Evolutionary conservation across 306 rosid species (phyloP), one percentile per base, ranked within the genome.

Genomic region (Pyrus betulifolia): DNA sequence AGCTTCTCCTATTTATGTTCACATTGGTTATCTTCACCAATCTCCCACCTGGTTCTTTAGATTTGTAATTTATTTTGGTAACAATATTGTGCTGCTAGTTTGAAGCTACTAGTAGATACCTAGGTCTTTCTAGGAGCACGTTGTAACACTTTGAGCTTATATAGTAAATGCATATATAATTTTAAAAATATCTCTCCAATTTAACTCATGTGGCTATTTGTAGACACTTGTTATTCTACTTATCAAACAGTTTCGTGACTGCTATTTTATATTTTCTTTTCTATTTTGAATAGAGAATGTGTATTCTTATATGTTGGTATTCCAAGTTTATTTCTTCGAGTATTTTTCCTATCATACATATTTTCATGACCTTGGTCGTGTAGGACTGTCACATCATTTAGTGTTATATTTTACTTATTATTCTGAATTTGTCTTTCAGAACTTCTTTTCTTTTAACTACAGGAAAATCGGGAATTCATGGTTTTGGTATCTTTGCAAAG

Each of bases 391-490:
- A 60, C 42, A 31, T 15, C 61, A 58, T 40, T 52, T 49, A 46
- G 21, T 61, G 44, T 54, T 11, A 9, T 27, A 13, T 70, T 6
- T 25, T 71, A 11, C 51, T 65, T 54, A 35, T 44, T 55, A 7
- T 45, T 63, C 31, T 62, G 40, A 59, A 51, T 49, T 33, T 1
- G 49, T 44, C 17, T 60, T 70, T 63, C 17, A 22, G 25, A 8
- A 66, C 58, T 65, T 71, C 31, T 60, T 74, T 75, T 46, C 17
- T 58, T 45, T 72, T 59, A 51, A 70, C 64, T 51, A 40, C 82
- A 93, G 99, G 99, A 77, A 95, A 95, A 86, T 95, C 99, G 15
- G 90, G 97, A 85, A 95, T 95, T 83, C 99, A 95, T 88, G 99
- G 99, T 80, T 95, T 92, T 91, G 99, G 99, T 74, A 95, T 95